These are phyloP conservation scores for Rostrohypoxylon terebratum DNA, from an alignment of 495 filamentous ascomycete species.

Conservation along the genomic window DNA sequence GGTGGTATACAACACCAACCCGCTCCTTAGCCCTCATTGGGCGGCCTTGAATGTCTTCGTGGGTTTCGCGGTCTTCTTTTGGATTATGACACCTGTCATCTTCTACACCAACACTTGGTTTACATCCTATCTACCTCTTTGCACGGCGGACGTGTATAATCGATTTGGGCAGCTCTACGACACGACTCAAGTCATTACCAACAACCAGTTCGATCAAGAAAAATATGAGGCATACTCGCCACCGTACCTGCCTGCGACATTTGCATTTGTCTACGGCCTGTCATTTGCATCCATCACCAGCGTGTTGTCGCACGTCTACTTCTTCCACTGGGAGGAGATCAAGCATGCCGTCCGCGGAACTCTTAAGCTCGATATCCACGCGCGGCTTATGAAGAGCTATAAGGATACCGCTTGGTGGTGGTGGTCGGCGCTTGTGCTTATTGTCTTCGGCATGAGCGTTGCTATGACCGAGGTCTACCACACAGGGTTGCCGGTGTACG, in stretches of 20 bases:
- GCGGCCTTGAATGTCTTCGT: constrained; percentile 45
- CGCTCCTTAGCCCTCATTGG: constrained; percentile 45
- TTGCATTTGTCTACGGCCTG: constrained; percentile 47
- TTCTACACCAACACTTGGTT: constrained; percentile 51
- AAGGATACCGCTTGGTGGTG: constrained; percentile 46
- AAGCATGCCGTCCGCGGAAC: constrained; percentile 47
- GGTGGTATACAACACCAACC: constrained; percentile 48
- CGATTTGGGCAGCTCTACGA: constrained; percentile 47
- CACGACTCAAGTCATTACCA: constrained; percentile 39
- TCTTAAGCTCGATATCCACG: constrained; percentile 50
- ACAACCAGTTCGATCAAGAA: constrained; percentile 43
- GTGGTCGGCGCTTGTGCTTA: constrained; percentile 47
- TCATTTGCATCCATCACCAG: constrained; percentile 54
- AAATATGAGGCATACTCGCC: constrained; percentile 47
- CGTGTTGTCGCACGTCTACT: constrained; percentile 45
- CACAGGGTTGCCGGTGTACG: constrained; percentile 45
- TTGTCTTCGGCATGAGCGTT: constrained; percentile 42
- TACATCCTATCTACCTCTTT: constrained; percentile 45
- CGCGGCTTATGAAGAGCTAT: constrained; percentile 44
- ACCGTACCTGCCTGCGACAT: constrained; percentile 46
- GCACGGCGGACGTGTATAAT: constrained; percentile 47
- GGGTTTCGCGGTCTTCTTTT: constrained; percentile 48
- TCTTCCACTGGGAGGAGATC: constrained; percentile 47
- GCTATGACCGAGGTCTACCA: constrained; percentile 49
- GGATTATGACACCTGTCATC: constrained; percentile 51